Evolutionary conservation across 495 filamentous ascomycete genomes (phyloP).

Genomic region (Tuber aestivum): DNA sequence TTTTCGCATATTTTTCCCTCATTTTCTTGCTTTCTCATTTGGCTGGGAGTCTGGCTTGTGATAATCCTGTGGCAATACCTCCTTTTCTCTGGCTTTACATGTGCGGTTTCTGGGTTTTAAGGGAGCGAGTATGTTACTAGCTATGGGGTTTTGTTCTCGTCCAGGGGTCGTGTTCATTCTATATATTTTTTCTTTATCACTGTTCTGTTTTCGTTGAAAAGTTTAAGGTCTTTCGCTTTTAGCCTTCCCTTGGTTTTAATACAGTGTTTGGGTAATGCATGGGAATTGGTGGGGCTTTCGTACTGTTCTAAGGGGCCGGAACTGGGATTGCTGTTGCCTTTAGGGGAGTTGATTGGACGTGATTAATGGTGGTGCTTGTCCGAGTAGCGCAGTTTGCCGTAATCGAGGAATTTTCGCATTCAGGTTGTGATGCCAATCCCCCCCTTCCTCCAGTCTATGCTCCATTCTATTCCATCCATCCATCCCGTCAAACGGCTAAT

Average conservation of each 20-base stretch:
- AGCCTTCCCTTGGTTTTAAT: neutral
- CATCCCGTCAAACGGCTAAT: neutral
- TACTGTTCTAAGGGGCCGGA: neutral
- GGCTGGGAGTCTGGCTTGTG: neutral
- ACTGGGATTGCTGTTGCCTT: neutral
- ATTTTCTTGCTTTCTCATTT: neutral
- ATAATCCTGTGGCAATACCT: constrained; percentile 1
- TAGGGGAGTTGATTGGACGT: neutral
- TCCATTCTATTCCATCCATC: neutral
- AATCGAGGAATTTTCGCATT: neutral
- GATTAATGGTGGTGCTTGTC: neutral
- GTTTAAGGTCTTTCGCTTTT: neutral
- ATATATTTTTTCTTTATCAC: neutral
- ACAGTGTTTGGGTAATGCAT: neutral
- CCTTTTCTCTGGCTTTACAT: neutral
- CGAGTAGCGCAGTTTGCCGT: neutral
- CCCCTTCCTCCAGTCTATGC: neutral
- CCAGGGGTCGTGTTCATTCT: neutral
- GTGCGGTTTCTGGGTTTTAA: neutral
- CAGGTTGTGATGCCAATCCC: neutral
- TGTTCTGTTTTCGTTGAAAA: neutral
- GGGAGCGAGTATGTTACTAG: neutral
- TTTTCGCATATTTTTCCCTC: neutral
- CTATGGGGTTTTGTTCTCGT: neutral
- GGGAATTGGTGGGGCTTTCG: neutral